A percentile compares a stretch with the other conserved stretches of the same genome.
Evolutionary conservation across 306 rosid genomes (phyloP).

Genomic region (Pueraria montana): DNA sequence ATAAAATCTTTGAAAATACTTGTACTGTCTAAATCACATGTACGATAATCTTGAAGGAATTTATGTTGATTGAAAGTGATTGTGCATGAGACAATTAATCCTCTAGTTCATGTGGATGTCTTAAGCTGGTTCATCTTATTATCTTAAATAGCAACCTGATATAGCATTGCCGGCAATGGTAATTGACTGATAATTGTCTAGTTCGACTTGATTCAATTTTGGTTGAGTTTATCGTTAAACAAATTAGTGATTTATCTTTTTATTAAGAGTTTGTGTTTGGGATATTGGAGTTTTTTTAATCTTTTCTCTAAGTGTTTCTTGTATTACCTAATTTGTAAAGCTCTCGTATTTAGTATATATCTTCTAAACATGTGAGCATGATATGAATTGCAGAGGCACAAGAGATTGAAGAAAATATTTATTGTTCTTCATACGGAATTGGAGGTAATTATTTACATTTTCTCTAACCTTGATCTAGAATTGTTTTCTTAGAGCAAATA

Average conservation of each 20-base stretch:
- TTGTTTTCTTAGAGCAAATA: not conserved
- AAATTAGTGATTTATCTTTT: constrained; percentile 31
- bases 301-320: constrained; percentile 16
- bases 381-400: constrained; percentile 82
- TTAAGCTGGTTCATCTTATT: constrained; percentile 23
- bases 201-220: constrained; percentile 22
- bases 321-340: constrained; percentile 20
- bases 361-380: constrained; percentile 31
- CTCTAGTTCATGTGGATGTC: constrained; percentile 9
- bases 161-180: not conserved
- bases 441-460: constrained; percentile 63
- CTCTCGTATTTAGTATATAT: constrained; percentile 23
- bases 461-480: constrained; percentile 25
- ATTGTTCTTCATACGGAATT: constrained; percentile 87
- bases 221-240: constrained; percentile 10
- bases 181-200: constrained; percentile 2
- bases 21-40: constrained; percentile 9
- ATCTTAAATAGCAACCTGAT: not conserved
- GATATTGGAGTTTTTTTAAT: not conserved
- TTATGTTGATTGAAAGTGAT: constrained; percentile 33
- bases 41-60: not conserved
- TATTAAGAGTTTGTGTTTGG: constrained; percentile 15
- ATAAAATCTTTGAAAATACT: constrained; percentile 24
- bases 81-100: constrained; percentile 20
- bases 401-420: constrained; percentile 88